phyloP scores from a whole-genome alignment of 1,284 basidiomycete genomes.

The Ganoderma resinaceum region DNA sequence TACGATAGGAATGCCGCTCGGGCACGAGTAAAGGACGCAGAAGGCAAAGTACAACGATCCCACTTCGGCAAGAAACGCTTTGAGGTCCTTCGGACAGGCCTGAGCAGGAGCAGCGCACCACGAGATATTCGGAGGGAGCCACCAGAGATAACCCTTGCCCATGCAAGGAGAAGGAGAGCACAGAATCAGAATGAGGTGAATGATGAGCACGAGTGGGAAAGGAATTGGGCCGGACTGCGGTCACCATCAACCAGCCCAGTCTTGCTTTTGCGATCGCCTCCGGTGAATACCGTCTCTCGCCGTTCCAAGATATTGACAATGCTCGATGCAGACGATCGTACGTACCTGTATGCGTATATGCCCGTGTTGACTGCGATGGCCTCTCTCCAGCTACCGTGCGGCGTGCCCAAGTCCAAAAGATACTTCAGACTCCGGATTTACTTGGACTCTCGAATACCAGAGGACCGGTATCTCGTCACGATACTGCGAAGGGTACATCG shows the following conservation, averaged over 20 bases:
- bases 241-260: not conserved
- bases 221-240: not conserved
- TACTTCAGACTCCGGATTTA: constrained; percentile 26
- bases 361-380: not conserved
- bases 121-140: not conserved
- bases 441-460: constrained; percentile 16
- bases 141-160: constrained; percentile 35
- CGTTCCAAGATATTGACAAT: constrained; percentile 32
- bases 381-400: constrained; percentile 37
- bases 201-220: not conserved
- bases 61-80: constrained; percentile 65
- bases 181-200: not conserved
- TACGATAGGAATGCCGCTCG: constrained; percentile 58
- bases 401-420: constrained; percentile 15
- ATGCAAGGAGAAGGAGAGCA: constrained; percentile 30
- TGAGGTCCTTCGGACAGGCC: constrained; percentile 52
- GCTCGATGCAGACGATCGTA: constrained; percentile 37
- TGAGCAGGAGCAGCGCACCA: constrained; percentile 29
- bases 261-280: constrained; percentile 10
- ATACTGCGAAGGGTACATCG: not conserved
- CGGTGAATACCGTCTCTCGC: constrained; percentile 7
- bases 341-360: constrained; percentile 18
- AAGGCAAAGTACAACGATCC: constrained; percentile 55
- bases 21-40: constrained; percentile 56
- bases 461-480: too few relatives aligned